phyloP scores from a whole-genome alignment of 371 early-diverging fungal species.

The Mortierella sp. region DNA sequence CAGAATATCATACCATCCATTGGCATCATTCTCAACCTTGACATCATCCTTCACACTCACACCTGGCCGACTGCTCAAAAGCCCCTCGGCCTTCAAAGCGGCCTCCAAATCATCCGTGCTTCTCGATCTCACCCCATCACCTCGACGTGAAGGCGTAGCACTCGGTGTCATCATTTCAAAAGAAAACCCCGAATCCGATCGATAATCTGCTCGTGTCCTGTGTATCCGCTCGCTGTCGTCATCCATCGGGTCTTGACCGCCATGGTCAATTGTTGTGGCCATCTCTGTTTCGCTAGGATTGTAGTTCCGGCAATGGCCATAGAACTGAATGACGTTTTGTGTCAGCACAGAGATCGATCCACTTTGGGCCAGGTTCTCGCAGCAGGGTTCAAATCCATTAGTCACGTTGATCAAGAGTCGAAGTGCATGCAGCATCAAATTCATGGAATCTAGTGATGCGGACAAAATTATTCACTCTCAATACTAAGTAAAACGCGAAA shows the following conservation, averaged over 20 bases:
- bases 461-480: not conserved
- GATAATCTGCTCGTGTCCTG: not conserved
- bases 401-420: constrained; percentile 49
- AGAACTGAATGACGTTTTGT: constrained; percentile 50
- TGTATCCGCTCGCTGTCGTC: constrained; percentile 8
- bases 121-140: not conserved
- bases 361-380: constrained; percentile 26
- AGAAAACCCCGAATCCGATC: constrained; percentile 3
- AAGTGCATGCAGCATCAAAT: constrained; percentile 40
- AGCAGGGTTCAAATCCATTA: constrained; percentile 38
- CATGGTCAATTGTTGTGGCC: not conserved
- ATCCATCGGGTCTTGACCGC: not conserved
- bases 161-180: constrained; percentile 3
- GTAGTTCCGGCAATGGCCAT: constrained; percentile 33
- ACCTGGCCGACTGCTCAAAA: not conserved
- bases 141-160: not conserved
- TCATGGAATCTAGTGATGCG: constrained; percentile 36
- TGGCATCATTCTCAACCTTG: constrained; percentile 30
- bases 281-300: constrained; percentile 10
- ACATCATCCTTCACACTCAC: not conserved
- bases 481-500: not conserved
- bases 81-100: not conserved
- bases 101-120: not conserved
- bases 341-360: constrained; percentile 31
- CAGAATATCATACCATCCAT: constrained; percentile 55